Percentiles rank a stretch among this genome's conserved stretches.
These are phyloP conservation scores for Microsporum audouinii DNA, from an alignment of 2,329 filamentous ascomycete species.

Conservation along the genomic window DNA sequence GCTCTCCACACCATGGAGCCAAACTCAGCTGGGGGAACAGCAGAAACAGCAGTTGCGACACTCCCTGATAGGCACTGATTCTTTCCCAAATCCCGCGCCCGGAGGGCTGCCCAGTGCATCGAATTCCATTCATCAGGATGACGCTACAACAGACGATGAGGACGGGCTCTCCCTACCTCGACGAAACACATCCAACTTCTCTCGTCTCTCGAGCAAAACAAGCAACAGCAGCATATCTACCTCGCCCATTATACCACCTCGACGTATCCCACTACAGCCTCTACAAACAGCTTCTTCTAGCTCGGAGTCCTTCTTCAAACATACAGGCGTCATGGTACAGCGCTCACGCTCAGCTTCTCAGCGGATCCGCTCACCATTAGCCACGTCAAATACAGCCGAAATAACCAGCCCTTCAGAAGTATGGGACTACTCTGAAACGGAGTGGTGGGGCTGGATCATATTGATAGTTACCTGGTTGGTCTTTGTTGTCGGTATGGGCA, in stretches of 20 bases:
- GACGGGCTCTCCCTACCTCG: conserved; percentile 57
- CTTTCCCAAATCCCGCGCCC: background rate
- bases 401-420: conserved; percentile 38
- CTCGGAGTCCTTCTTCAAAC: conserved; percentile 53
- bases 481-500: conserved; percentile 94
- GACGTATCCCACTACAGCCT: background rate
- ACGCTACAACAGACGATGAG: conserved; percentile 75
- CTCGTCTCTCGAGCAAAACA: conserved; percentile 32
- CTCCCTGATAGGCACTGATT: background rate
- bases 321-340: conserved; percentile 13
- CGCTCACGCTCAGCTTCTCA: conserved; percentile 28
- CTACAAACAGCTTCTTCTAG: conserved; percentile 20
- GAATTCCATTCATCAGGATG: conserved; percentile 16
- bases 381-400: conserved; percentile 34
- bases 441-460: conserved; percentile 97
- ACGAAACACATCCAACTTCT: conserved; percentile 5
- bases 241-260: conserved; percentile 34
- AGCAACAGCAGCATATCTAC: conserved; percentile 16
- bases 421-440: conserved; percentile 89
- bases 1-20: background rate
- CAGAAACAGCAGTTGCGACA: background rate
- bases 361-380: conserved; percentile 23
- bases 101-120: background rate
- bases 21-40: background rate
- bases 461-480: conserved; percentile 85